Evolutionary conservation across 2,329 filamentous ascomycete species (phyloP).

Genomic region (Fusarium multiceps): DNA sequence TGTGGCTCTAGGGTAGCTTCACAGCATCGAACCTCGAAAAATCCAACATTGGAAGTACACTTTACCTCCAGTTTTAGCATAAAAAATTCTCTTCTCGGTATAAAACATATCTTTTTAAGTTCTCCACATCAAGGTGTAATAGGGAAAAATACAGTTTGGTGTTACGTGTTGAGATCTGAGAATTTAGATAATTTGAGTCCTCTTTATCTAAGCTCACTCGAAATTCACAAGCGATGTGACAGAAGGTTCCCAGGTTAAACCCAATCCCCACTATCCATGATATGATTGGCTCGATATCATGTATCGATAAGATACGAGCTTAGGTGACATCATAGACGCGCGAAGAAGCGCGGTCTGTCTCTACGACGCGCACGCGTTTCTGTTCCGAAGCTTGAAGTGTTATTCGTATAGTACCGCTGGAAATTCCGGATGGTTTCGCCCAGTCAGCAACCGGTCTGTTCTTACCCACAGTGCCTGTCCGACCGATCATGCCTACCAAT

Average conservation of each 20-base stretch:
- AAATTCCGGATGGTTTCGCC: background rate
- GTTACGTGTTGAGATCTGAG: background rate
- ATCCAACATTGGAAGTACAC: accelerated
- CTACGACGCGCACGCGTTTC: background rate
- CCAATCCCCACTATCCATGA: accelerated
- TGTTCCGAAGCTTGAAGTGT: background rate
- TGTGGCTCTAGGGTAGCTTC: background rate
- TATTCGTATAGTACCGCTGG: background rate
- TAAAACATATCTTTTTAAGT: accelerated
- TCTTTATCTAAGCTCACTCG: accelerated
- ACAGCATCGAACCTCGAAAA: background rate
- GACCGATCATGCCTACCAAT: background rate
- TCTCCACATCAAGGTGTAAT: accelerated
- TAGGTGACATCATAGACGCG: background rate
- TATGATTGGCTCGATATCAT: accelerated
- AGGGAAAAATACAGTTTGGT: background rate
- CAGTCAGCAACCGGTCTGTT: background rate
- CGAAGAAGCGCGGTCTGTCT: background rate
- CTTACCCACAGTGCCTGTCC: background rate
- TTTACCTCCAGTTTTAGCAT: background rate
- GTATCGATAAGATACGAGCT: background rate
- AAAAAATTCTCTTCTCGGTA: background rate
- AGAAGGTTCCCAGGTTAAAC: accelerated
- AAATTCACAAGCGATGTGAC: accelerated
- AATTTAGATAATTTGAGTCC: background rate